Conservation (phyloP, 257 asterid genomes). For the Salvia hispanica region DNA sequence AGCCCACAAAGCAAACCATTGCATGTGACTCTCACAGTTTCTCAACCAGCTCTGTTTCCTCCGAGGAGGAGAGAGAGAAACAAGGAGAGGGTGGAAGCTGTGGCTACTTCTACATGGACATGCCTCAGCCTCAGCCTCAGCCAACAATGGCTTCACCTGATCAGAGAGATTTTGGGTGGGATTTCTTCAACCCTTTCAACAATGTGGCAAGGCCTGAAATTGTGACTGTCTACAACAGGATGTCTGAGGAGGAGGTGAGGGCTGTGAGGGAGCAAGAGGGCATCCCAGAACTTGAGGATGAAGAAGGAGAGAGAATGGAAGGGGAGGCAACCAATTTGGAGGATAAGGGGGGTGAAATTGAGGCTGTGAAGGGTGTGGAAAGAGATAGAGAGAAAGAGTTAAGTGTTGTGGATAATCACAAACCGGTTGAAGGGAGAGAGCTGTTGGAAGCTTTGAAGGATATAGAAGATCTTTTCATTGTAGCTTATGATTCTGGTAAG, state of each 20-base stretch:
- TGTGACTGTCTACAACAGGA: conserved; percentile 52
- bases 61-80: conserved; percentile 46
- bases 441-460: conserved; percentile 80
- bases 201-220: conserved; percentile 59
- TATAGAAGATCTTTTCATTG: conserved; percentile 73
- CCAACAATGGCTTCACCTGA: conserved; percentile 51
- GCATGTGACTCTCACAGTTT: conserved; percentile 43
- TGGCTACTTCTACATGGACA: conserved; percentile 72
- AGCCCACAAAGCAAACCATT: conserved; percentile 61
- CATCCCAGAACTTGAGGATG: conserved; percentile 88
- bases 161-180: conserved; percentile 88
- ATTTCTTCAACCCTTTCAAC: conserved; percentile 82
- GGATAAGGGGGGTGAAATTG: conserved; percentile 36
- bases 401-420: conserved; percentile 50
- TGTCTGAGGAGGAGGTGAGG: conserved; percentile 83
- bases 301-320: conserved; percentile 44
- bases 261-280: conserved; percentile 92
- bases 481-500: conserved; percentile 92
- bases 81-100: conserved; percentile 39
- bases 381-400: conserved; percentile 47
- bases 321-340: conserved; percentile 34
- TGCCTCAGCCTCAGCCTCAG: conserved; percentile 38
- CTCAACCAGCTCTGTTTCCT: conserved; percentile 44
- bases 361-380: conserved; percentile 43
- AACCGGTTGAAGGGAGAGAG: conserved; percentile 83